Conservation (phyloP, 2,329 filamentous ascomycete species). For the Phaeosphaeria sp. region DNA sequence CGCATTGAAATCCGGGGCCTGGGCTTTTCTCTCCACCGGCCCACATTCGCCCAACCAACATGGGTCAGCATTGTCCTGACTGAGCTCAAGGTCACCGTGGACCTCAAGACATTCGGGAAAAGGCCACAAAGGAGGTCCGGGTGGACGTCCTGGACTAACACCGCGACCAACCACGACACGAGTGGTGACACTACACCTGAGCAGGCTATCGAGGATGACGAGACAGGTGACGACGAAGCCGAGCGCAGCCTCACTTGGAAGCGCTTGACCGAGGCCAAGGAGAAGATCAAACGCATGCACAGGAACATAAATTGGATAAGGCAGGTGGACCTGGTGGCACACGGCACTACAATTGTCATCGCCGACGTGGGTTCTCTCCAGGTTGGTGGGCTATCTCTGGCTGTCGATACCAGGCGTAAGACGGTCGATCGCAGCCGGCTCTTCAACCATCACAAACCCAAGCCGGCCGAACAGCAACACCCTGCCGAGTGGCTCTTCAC, state of each 20-base stretch:
- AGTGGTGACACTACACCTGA: conserved; percentile 29
- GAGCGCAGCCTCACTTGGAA: conserved; percentile 79
- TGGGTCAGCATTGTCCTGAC: conserved; percentile 91
- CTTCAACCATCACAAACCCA: conserved; percentile 70
- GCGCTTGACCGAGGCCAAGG: conserved; percentile 77
- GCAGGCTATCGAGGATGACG: conserved; percentile 16
- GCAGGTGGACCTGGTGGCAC: conserved; percentile 86
- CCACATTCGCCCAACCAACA: conserved; percentile 95
- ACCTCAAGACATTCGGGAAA: conserved; percentile 68
- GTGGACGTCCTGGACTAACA: conserved; percentile 43
- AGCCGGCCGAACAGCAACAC: conserved; percentile 63
- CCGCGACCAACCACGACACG: conserved; percentile 26
- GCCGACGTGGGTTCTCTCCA: conserved; percentile 84
- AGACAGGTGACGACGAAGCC: conserved; percentile 41
- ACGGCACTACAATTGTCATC: conserved; percentile 77
- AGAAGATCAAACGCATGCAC: conserved; percentile 85
- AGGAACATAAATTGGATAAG: conserved; percentile 86
- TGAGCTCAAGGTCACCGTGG: conserved; percentile 83
- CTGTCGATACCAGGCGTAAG: conserved; percentile 89
- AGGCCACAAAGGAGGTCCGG: conserved; percentile 39
- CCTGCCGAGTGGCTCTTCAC: conserved; percentile 96
- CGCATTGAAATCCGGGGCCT: conserved; percentile 88
- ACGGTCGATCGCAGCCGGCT: conserved; percentile 89
- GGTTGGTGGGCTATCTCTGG: conserved; percentile 81
- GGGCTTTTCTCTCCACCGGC: conserved; percentile 86